Evolutionary conservation across 2,329 filamentous ascomycete genomes (phyloP).

Genomic region (Fusarium annulatum): DNA sequence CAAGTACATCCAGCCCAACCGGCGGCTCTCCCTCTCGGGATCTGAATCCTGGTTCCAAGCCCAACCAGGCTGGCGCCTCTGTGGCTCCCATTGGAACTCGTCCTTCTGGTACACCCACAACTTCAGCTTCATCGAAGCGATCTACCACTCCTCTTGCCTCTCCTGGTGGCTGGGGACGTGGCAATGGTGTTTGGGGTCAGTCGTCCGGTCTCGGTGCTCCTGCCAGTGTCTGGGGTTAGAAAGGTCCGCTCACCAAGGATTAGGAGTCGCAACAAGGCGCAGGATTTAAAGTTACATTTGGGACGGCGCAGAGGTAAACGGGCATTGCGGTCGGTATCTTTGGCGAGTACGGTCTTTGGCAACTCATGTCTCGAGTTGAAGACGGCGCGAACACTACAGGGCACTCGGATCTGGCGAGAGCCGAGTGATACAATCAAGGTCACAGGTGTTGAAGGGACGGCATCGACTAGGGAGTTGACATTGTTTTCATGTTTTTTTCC

Average conservation of each 20-base stretch:
- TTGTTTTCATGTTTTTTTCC: conserved; percentile 36
- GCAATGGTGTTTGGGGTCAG: conserved; percentile 86
- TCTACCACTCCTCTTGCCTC: conserved; percentile 92
- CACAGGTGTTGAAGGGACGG: conserved; percentile 38
- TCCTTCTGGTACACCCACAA: conserved; percentile 70
- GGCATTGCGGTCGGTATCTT: conserved; percentile 39
- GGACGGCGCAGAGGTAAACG: conserved; percentile 44
- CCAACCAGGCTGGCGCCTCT: conserved; percentile 66
- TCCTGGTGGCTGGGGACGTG: conserved; percentile 84
- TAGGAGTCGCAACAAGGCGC: conserved; percentile 11
- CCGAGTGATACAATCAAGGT: conserved; percentile 33
- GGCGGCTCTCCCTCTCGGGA: conserved; percentile 81
- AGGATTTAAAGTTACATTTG: conserved; percentile 43
- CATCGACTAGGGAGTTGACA: conserved; percentile 46
- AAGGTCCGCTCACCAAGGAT: not conserved
- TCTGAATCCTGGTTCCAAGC: conserved; percentile 64
- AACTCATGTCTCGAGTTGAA: conserved; percentile 16
- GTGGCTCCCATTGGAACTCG: conserved; percentile 96
- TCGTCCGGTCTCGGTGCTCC: conserved; percentile 86
- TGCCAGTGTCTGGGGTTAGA: conserved; percentile 92
- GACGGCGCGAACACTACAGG: conserved; percentile 21
- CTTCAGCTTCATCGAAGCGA: conserved; percentile 71
- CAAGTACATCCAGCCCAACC: conserved; percentile 84
- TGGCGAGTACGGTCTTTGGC: conserved; percentile 15
- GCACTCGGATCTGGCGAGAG: conserved; percentile 36